These are phyloP conservation scores for Dalbergia cochinchinensis DNA, from an alignment of 306 rosid species.

Conservation along the genomic window DNA sequence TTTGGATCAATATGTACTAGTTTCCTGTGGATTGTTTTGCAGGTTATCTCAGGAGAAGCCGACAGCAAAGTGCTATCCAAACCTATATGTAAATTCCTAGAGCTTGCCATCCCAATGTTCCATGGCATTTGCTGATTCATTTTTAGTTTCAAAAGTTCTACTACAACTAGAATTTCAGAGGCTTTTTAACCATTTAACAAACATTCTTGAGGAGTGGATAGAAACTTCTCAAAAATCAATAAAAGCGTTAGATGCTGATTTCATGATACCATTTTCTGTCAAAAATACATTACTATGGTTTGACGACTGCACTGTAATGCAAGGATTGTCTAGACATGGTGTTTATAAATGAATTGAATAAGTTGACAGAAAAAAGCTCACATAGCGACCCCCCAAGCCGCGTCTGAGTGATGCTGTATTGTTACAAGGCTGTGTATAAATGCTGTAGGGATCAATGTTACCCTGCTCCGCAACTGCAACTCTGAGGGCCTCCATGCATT, in stretches of 20 bases:
- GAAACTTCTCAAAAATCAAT: conserved; percentile 17
- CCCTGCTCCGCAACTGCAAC: conserved; percentile 75
- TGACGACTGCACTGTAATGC: conserved; percentile 32
- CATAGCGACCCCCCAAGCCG: conserved; percentile 82
- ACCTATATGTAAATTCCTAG: too few species aligned
- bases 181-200: neutral
- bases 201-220: neutral
- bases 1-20: too few species aligned
- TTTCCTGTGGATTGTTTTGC: too few species aligned
- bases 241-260: neutral
- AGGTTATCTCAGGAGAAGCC: too few species aligned
- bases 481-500: conserved; percentile 69
- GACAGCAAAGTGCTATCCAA: too few species aligned
- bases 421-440: conserved; percentile 79
- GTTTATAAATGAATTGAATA: conserved; percentile 11
- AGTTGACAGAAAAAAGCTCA: conserved; percentile 55
- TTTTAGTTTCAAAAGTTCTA: too few species aligned
- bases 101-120: too few species aligned
- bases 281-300: neutral
- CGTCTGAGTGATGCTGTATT: conserved; percentile 57
- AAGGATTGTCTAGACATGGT: conserved; percentile 14
- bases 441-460: conserved; percentile 90
- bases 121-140: too few species aligned
- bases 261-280: too few species aligned
- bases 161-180: neutral